A percentile compares a stretch with the other conserved stretches of the same genome.
Conservation (phyloP, 2,329 filamentous ascomycete genomes). For the Penicillium vulpinum region DNA sequence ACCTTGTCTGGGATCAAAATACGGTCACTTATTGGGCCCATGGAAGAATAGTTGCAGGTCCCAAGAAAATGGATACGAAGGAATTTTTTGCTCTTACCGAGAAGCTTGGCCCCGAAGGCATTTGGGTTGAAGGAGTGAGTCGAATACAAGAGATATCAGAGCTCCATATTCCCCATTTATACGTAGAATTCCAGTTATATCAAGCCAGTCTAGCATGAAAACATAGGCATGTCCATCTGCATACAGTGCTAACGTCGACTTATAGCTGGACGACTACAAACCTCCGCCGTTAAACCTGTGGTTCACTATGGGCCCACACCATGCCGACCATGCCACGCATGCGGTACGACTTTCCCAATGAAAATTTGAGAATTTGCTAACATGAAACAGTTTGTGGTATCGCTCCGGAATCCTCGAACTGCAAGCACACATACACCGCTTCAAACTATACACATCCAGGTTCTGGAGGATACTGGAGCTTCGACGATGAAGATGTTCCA, state of each 20-base stretch:
- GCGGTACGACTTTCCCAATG: not conserved
- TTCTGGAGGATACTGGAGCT: not conserved
- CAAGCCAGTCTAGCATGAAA: not conserved
- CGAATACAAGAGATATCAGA: not conserved
- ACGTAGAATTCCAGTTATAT: not conserved
- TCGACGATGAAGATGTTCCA: not conserved
- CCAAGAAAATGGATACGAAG: not conserved
- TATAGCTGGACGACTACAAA: not conserved
- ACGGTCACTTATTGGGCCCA: not conserved
- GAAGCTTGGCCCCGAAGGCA: not conserved
- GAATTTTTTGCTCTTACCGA: not conserved
- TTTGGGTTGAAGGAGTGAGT: constrained; percentile 5
- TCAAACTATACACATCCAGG: not conserved
- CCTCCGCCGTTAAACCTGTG: not conserved
- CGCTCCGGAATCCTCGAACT: not conserved
- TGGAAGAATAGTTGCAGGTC: not conserved
- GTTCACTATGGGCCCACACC: accelerated
- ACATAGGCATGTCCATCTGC: not conserved
- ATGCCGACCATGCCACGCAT: not conserved
- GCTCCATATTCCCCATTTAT: not conserved
- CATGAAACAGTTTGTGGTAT: not conserved
- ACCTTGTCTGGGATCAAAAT: not conserved
- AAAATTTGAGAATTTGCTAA: not conserved
- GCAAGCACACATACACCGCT: not conserved
- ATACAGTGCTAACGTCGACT: not conserved